phyloP scores from a whole-genome alignment of 441 rosid genomes.

The Theobroma grandiflorum region DNA sequence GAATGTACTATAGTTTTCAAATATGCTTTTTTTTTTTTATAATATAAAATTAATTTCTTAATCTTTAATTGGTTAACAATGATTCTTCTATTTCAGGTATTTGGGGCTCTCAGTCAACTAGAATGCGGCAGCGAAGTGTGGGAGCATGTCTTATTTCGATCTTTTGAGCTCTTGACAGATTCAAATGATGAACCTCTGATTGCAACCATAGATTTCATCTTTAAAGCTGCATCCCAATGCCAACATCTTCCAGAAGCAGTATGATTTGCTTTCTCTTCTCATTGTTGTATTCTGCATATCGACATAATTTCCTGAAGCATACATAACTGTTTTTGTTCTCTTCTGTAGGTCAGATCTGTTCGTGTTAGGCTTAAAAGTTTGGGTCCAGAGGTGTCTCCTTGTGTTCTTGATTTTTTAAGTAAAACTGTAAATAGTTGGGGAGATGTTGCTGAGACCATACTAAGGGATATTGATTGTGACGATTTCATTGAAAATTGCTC shows the following conservation, averaged over 20 bases:
- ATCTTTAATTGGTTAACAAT: constrained; percentile 22
- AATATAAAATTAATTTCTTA: not conserved
- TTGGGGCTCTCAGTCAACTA: constrained; percentile 86
- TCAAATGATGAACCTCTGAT: constrained; percentile 83
- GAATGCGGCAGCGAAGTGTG: constrained; percentile 89
- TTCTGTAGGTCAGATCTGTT: constrained; percentile 81
- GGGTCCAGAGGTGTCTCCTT: constrained; percentile 84
- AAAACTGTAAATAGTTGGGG: constrained; percentile 92
- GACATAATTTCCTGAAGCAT: constrained; percentile 21
- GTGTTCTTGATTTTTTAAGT: constrained; percentile 86
- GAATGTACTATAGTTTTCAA: not conserved
- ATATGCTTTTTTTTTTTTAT: not conserved
- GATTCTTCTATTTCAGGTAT: constrained; percentile 64
- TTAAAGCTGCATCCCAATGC: constrained; percentile 92
- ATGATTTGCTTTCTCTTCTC: constrained; percentile 40
- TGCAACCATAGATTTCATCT: constrained; percentile 84
- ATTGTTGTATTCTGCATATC: not conserved
- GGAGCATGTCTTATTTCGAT: constrained; percentile 79
- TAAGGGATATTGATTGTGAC: constrained; percentile 84
- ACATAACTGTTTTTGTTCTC: constrained; percentile 29
- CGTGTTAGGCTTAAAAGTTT: constrained; percentile 84
- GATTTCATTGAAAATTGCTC: constrained; percentile 64
- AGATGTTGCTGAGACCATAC: constrained; percentile 85
- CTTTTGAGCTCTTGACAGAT: constrained; percentile 76
- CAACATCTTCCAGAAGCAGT: constrained; percentile 97